Evolutionary conservation across 805 yeast genomes (phyloP), one percentile per base, ranked within the genome.

Genomic region (Suhomyces xylopsoci): DNA sequence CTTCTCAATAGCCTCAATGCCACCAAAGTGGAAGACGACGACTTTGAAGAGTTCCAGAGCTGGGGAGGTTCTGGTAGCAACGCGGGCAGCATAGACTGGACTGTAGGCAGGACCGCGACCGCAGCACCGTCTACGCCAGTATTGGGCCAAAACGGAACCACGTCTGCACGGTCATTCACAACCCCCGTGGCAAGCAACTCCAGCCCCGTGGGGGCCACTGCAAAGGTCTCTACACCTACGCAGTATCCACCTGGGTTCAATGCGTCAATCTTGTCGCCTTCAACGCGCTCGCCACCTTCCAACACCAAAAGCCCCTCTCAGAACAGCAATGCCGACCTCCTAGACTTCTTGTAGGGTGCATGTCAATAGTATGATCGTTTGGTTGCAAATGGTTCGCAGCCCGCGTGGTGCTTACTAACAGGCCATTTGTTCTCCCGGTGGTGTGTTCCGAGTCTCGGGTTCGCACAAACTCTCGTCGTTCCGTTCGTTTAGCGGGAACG

Each of bases 241-340:
- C 32, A 40, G 47, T 63, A 58, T 38, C 76, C 76, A 1, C 76
- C 76, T 0, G 76, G 76, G 1, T 70, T 67, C 50, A 56, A 63
- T 45, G 56, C 69, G 5, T 53, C 57, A 34, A 63, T 67, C 8
- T 58, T 69, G 45, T 62, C 70, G 4, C 73, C 74, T 41, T 52
- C 56, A 14, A 57, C 57, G 7, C 51, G 57, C n/a, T 14, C 36
- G 34, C 42, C 36, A 14, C 17, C 17, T 32, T 7, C 40, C 26
- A 28, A 10, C n/a, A 41, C 40, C 20, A 15, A 48, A 52, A 44
- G 32, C 2, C 43, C 48, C 3, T 10, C 48, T 30, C 40, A 47
- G 25, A 43, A 28, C 45, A 22, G 45, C 7, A 32, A 47, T 25
- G 42, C 36, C 6, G 59, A 60, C 41, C 54, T 55, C 9, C 50